Evolutionary conservation across 805 yeast species (phyloP).

Genomic region (Candida multigemmis): DNA sequence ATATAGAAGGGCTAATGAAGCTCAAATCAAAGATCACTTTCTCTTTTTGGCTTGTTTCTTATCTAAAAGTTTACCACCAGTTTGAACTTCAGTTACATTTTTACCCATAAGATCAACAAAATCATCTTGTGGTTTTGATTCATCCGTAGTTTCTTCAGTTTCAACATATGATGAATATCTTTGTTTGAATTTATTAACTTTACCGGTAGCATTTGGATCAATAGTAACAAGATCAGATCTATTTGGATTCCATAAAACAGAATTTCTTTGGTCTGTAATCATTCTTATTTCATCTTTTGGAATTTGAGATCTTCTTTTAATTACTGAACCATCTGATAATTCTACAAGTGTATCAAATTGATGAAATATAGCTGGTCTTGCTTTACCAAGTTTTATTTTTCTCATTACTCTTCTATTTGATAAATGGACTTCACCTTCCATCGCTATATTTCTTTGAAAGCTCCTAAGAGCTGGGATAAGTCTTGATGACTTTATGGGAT

Average conservation of each 20-base stretch:
- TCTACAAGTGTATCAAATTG: conserved; percentile 87
- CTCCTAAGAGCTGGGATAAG: conserved; percentile 2
- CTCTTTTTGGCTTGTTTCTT: conserved; percentile 37
- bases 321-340: conserved; percentile 88
- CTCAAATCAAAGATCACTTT: too few relatives aligned
- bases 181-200: conserved; percentile 64
- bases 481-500: too few relatives aligned
- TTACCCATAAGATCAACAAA: conserved; percentile 55
- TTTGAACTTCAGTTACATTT: conserved; percentile 43
- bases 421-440: conserved; percentile 31
- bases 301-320: conserved; percentile 71
- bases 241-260: conserved; percentile 82
- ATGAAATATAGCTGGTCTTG: conserved; percentile 89
- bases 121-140: conserved; percentile 25
- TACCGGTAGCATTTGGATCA: conserved; percentile 81
- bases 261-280: conserved; percentile 83
- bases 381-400: conserved; percentile 69
- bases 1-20: too few relatives aligned
- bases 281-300: conserved; percentile 83
- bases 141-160: conserved; percentile 6
- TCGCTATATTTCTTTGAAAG: conserved; percentile 8
- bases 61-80: conserved; percentile 44
- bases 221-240: conserved; percentile 65
- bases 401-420: conserved; percentile 52
- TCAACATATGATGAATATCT: conserved; percentile 40